Base-by-base conservation (phyloP, 805 yeast species). In the Scheffersomyces amazonensis region DNA sequence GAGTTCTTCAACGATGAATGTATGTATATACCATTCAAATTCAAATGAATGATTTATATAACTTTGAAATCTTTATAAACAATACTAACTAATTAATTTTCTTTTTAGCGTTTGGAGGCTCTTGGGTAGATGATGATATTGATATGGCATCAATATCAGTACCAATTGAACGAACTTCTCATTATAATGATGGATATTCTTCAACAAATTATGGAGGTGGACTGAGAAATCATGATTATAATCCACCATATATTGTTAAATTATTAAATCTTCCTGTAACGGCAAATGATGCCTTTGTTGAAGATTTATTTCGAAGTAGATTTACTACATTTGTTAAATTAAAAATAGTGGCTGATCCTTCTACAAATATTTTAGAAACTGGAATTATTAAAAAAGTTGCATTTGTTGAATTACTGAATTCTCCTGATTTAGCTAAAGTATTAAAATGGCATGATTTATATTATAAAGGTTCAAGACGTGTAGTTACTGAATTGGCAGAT, bases 221-320 rank as follows among this genome's bases (percentile, higher is more conserved):
- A 32, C 46, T 3, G 29, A 35, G 51, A 30, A 21, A 35, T 7
- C 34, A 29, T 39, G 58, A 54, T 36, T 31, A 40, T 27, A 67
- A 71, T 0, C 84, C 86, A 1, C 90, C 90, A 2, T 83, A 69
- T 53, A 82, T 83, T 40, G 76, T 77, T 32, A 83, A 82, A 53
- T 67, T 85, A 37, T 56, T 76, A 5, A 78, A 80, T 43, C 56
- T 85, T 25, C 87, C 89, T 0, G 64, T 75, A 2, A 69, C 70
- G 16, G 71, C 80, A 25, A 69, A 75, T 36, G 70, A 75, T 16
- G 63, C 63, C 36, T 71, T 76, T 36, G 63, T 83, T 16, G 71
- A 68, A 36, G 87, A 83, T 51, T 62, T 84, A 24, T 80, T 84
- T 54, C 66, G 71, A 36, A 78, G 87, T 40, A 69, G 87, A 44